Evolutionary conservation across 176 grass and related monocot genomes (phyloP), one percentile per base, ranked within the genome.

Genomic region (Zoysia japonica): DNA sequence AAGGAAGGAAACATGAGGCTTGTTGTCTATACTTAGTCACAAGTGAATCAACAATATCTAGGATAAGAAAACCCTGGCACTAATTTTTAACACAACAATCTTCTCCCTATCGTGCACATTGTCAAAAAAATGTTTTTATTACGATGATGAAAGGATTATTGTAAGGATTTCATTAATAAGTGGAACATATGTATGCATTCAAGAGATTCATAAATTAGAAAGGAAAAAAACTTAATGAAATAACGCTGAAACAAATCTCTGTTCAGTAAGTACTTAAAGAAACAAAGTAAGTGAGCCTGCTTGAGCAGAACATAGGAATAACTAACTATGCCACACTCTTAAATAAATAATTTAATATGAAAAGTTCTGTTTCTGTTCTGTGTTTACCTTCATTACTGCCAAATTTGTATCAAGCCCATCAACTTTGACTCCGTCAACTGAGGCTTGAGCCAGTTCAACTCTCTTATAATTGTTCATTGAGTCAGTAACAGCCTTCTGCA

Each of bases 351-450:
- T 17, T 43, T 45, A n/a, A 67, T 2, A 47, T 12, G 6, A 82
- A 79, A 63, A 68, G 35, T 68, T 42, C 50, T 77, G 3, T 44
- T 63, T 80, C 8, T 61, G 37, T 75, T 76, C 10, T 67, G 15
- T 38, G 9, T 17, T 65, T 92, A 98, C 95, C 95, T 98, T 94
- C 95, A 94, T 98, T 70, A 98, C 91, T 61, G 90, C 95, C 62
- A 98, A 85, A 68, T 98, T 98, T 54, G 92, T 98, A 87, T 94
- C 92, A 44, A 98, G 89, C 42, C 95, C 95, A 68, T 98, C 95
- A 82, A 98, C 95, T 83, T 94, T 98, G 79, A 98, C 95, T 80
- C 91, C 95, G 53, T 94, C 89, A 85, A 98, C 71, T 39, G 87
- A 85, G 64, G 91, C 91, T 88, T 94, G 85, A 83, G 92, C 95